Conservation (phyloP, 257 asterid genomes). For the Nicotiana tomentosiformis region DNA sequence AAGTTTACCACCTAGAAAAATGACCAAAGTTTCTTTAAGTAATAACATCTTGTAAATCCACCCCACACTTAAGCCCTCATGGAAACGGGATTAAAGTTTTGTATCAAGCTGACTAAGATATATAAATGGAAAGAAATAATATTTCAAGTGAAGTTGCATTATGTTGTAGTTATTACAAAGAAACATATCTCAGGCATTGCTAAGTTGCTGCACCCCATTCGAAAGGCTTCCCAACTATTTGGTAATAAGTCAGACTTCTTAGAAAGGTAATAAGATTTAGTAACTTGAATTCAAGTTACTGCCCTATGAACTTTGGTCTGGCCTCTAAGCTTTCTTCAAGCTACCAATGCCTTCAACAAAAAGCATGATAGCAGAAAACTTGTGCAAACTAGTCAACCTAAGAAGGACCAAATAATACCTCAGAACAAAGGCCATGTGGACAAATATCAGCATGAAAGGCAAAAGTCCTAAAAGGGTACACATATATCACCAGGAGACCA, state of each 20-base stretch:
- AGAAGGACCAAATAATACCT: neutral
- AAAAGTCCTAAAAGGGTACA: neutral
- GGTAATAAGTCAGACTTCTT: neutral
- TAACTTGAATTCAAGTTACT: neutral
- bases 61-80: neutral
- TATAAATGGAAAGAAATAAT: neutral
- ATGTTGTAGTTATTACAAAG: neutral
- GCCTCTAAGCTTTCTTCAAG: neutral
- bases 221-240: neutral
- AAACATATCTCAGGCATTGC: neutral
- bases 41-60: neutral
- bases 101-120: neutral
- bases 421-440: neutral
- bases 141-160: neutral
- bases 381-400: neutral
- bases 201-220: neutral
- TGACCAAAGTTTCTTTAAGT: neutral
- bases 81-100: neutral
- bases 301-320: neutral
- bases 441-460: neutral
- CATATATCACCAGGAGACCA: neutral
- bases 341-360: neutral
- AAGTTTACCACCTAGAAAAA: neutral
- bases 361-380: neutral
- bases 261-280: constrained; percentile 2